Conservation (phyloP, 2,329 filamentous ascomycete genomes). For the Aureobasidium mangrovei region DNA sequence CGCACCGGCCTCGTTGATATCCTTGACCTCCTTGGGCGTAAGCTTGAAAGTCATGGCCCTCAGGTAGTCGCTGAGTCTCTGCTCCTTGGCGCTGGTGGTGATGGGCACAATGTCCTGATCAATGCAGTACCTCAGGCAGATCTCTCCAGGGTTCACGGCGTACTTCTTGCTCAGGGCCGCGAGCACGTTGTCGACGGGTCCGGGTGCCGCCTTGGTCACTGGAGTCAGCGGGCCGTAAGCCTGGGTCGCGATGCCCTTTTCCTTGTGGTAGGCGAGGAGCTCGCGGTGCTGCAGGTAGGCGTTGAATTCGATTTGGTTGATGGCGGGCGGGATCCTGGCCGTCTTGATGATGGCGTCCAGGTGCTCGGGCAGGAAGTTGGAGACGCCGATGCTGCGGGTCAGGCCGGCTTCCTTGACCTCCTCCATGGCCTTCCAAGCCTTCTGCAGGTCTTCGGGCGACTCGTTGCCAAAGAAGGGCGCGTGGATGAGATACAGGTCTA, state of each 20-base stretch:
- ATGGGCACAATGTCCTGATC: slow-evolving; percentile 52
- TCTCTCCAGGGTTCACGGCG: slow-evolving; percentile 48
- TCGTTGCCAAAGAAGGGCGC: slow-evolving; percentile 47
- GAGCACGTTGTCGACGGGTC: slow-evolving; percentile 47
- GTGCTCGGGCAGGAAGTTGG: slow-evolving; percentile 49
- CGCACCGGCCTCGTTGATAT: slow-evolving; percentile 41
- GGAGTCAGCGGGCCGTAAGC: slow-evolving; percentile 43
- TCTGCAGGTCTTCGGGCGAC: slow-evolving; percentile 35
- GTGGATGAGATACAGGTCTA: slow-evolving; percentile 58
- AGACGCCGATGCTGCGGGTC: slow-evolving; percentile 53
- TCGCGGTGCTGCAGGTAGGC: slow-evolving; percentile 56
- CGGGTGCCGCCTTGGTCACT: slow-evolving; percentile 45
- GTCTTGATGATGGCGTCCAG: slow-evolving; percentile 46
- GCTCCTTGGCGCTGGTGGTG: slow-evolving; percentile 53
- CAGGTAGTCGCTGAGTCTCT: slow-evolving; percentile 50
- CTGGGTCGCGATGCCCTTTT: slow-evolving; percentile 39
- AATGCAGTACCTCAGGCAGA: slow-evolving; percentile 51
- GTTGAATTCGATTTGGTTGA: slow-evolving; percentile 63
- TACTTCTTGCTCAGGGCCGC: slow-evolving; percentile 51
- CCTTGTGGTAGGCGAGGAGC: slow-evolving; percentile 46
- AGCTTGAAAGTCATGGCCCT: slow-evolving; percentile 48
- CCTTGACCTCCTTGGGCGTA: slow-evolving; percentile 48
- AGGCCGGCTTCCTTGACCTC: slow-evolving; percentile 48
- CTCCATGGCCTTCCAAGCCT: slow-evolving; percentile 54
- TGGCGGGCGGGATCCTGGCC: slow-evolving; percentile 49